phyloP scores from a whole-genome alignment of 208 protist species.

The Lotmaria passim region DNA sequence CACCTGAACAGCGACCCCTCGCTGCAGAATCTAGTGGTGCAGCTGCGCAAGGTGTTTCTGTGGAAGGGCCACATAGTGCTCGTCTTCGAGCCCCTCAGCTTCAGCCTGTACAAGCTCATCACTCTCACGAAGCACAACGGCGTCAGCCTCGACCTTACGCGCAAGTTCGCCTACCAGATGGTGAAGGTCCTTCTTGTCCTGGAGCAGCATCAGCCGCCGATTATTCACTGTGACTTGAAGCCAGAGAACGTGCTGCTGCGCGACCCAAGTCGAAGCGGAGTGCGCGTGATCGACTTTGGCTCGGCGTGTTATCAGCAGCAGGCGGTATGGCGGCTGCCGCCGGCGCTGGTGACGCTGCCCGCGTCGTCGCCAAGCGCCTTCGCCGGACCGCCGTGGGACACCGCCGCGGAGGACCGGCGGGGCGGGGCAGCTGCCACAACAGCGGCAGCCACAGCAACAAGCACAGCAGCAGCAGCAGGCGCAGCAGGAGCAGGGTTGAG shows the following conservation, averaged over 20 bases:
- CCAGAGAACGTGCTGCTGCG: slow-evolving; percentile 95
- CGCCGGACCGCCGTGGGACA: slow-evolving; percentile 28
- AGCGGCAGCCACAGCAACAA: slow-evolving; percentile 35
- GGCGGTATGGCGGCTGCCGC: slow-evolving; percentile 23
- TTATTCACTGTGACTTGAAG: slow-evolving; percentile 99
- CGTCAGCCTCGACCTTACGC: slow-evolving; percentile 83
- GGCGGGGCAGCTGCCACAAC: slow-evolving; percentile 32
- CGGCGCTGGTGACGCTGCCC: slow-evolving; percentile 27
- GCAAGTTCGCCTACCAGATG: slow-evolving; percentile 96
- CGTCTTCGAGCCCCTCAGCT: slow-evolving; percentile 97
- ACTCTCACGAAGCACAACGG: slow-evolving; percentile 88
- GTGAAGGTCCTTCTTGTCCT: slow-evolving; percentile 92
- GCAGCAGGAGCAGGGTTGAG: no score
- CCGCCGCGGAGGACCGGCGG: neutral
- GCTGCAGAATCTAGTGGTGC: slow-evolving; percentile 75
- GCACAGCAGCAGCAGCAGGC: no score
- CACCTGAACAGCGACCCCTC: slow-evolving; percentile 65
- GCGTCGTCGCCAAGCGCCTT: slow-evolving; percentile 27
- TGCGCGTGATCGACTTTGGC: slow-evolving; percentile 98
- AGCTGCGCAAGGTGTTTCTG: slow-evolving; percentile 76
- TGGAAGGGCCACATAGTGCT: slow-evolving; percentile 96
- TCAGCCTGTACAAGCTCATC: slow-evolving; percentile 97
- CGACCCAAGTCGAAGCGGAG: slow-evolving; percentile 87
- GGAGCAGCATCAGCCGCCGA: slow-evolving; percentile 85
- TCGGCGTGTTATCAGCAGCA: slow-evolving; percentile 90